Base-by-base conservation (phyloP, 257 asterid genomes). In the Solanum gandarillasii region DNA sequence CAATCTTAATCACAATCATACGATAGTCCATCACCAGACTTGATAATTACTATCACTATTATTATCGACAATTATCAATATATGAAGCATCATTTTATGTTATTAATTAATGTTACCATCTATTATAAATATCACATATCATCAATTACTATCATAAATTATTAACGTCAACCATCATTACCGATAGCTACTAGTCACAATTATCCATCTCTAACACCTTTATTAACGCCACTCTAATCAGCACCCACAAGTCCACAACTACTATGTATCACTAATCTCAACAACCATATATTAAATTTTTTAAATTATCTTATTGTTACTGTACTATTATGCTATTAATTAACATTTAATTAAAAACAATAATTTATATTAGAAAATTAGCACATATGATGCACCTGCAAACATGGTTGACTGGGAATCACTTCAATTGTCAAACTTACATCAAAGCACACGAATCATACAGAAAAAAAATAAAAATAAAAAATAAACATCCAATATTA, bases 351-450 rank as follows among this genome's bases (percentile, higher is more conserved):
- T 31, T 29, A 23, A 87, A 83, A 3, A 32, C 31, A 43, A 82
- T 34, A 32, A 62, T 83, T 73, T 83, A 3, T 87, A 84, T 85
- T 88, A 87, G 92, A 89, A 14, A 55, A 55, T 79, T 39, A 92
- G 84, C 87, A 89, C 91, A 90, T 87, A 41, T 88, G 91, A 92
- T 74, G 75, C 91, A 86, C 12, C 38, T 48, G 86, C 89, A 88
- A 41, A 41, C 62, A 70, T 72, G 79, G 36, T 25, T 81, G 72
- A 75, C 83, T 73, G 88, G 36, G 86, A 75, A 81, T 46, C 65
- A 29, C 27, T 81, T 81, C 85, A 81, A 81, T 46, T 46, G 85
- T 27, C 29, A 29, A 81, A 11, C 41, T 43, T 27, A 81, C 85
- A 81, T 46, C 41, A 46, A 81, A 81, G 6, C 41, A 29, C 85